Base-by-base conservation (phyloP, 257 asterid genomes). In the Solanum dulcamara region DNA sequence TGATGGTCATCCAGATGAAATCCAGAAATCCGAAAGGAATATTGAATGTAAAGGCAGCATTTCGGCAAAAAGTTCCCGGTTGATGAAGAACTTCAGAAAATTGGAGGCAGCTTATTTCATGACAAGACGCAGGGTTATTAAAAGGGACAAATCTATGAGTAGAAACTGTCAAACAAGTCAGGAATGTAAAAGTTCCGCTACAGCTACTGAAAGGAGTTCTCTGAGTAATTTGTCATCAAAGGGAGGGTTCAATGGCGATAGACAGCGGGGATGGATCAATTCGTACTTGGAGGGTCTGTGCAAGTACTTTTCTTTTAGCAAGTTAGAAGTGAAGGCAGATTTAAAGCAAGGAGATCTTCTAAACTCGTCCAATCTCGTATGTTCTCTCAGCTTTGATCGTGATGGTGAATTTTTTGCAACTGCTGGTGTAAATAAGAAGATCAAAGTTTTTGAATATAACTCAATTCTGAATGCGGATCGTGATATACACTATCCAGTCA, bases 401-500 rank as follows among this genome's bases (percentile, higher is more conserved):
- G 99, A 95, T 83, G 97, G 98, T 86, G 98, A 97, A 92, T 95
- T 93, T 90, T 92, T 97, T 24, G 99, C 99, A 1, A 92, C 97
- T 68, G 99, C 99, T 42, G 99, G 99, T 44, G 99, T 97, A n/a
- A 97, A 94, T 88, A 97, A 93, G 95, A 97, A 95, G 92, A 97
- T 97, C 86, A 97, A 97, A 88, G 94, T 97, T 40, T 97, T 97
- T 33, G 99, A 95, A 88, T 95, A 92, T 86, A 94, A 91, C 82
- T 92, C 99, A 1, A 89, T 95, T 85, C 85, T 93, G 81, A 91
- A 92, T 68, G 94, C 89, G 87, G 91, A 93, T 80, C 94, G 92
- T 15, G 99, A 97, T 88, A 95, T 97, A 85, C 99, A 94, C 88
- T 97, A 95, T 84, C 99, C 99, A 30, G 98, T 95, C 26, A 97